Percentiles rank a stretch among this genome's conserved stretches.
phyloP scores from a whole-genome alignment of 2,329 filamentous ascomycete genomes.

The Magnaporthiopsis poae region DNA sequence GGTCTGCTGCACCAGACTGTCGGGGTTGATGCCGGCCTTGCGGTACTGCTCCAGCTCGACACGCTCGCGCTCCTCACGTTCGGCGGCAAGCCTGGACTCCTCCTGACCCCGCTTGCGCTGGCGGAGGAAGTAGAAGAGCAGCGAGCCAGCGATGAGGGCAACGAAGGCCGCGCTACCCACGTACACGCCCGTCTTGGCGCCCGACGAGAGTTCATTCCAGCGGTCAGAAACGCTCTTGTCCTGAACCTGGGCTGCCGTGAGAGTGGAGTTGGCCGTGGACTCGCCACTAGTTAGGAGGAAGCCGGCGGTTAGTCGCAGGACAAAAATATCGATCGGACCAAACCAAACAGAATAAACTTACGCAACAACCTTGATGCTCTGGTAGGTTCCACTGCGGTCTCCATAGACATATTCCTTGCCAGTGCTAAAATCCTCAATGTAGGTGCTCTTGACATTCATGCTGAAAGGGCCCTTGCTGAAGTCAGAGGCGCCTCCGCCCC shows the following conservation, averaged over 20 bases:
- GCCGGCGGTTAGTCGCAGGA: not conserved
- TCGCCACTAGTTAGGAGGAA: slow-evolving; percentile 35
- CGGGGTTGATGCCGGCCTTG: slow-evolving; percentile 37
- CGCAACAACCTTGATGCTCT: slow-evolving; percentile 13
- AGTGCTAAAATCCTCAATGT: slow-evolving; percentile 28
- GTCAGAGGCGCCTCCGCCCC: slow-evolving; percentile 49
- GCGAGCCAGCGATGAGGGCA: slow-evolving; percentile 33
- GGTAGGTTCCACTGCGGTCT: slow-evolving; percentile 10
- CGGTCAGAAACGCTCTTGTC: slow-evolving; percentile 39
- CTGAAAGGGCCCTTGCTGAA: slow-evolving; percentile 47
- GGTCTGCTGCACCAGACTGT: slow-evolving; percentile 29
- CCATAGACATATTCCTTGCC: slow-evolving; percentile 17
- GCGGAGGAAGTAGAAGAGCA: slow-evolving; percentile 44
- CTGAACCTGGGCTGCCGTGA: slow-evolving; percentile 28
- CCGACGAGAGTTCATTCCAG: slow-evolving; percentile 40
- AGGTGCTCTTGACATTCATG: slow-evolving; percentile 49
- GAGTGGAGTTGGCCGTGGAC: slow-evolving; percentile 40
- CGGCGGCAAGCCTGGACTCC: slow-evolving; percentile 39
- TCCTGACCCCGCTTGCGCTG: slow-evolving; percentile 42
- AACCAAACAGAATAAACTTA: not conserved
- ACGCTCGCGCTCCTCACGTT: slow-evolving; percentile 36
- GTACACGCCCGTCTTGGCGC: slow-evolving; percentile 45
- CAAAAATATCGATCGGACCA: not conserved
- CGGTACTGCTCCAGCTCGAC: slow-evolving; percentile 41
- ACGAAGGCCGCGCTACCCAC: slow-evolving; percentile 34